Percentiles rank a stretch among this genome's conserved stretches.
Evolutionary conservation across 164 flowering plant genomes (phyloP).

Genomic region (Amborella trichopoda): DNA sequence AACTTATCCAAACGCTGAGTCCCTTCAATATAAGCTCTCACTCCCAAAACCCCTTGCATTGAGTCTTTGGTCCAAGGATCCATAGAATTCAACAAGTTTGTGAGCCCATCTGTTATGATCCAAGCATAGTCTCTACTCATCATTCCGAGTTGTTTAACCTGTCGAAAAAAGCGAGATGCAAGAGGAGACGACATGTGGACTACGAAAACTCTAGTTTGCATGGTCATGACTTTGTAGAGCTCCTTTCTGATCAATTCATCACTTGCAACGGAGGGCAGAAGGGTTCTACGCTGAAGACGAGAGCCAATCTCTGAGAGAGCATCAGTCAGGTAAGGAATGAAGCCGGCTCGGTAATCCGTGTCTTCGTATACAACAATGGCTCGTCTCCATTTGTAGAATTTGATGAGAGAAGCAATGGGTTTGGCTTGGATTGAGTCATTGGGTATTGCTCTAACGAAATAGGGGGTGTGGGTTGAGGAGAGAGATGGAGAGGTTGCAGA

Average conservation of each 20-base stretch:
- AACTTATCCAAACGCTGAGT: constrained; percentile 14
- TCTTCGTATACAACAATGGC: constrained; percentile 8
- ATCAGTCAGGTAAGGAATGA: constrained; percentile 9
- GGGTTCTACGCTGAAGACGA: not conserved
- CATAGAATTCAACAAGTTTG: constrained; percentile 5
- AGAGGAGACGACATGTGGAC: constrained; percentile 1
- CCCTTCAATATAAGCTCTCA: constrained; percentile 15
- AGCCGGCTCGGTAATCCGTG: constrained; percentile 6
- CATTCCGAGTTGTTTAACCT: not conserved
- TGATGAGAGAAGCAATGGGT: constrained; percentile 9
- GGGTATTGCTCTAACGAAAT: constrained; percentile 8
- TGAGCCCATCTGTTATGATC: constrained; percentile 19
- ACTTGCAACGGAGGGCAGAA: constrained; percentile 1
- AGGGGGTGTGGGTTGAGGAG: constrained; percentile 5
- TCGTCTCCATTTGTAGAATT: constrained; percentile 9
- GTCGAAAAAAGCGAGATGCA: not conserved
- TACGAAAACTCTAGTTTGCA: constrained; percentile 3
- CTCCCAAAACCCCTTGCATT: constrained; percentile 37
- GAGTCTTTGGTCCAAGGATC: constrained; percentile 9
- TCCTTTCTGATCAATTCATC: not conserved
- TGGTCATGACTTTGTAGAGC: constrained; percentile 6
- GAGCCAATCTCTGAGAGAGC: constrained; percentile 1
- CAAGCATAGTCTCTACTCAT: constrained; percentile 1
- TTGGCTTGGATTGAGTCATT: constrained; percentile 2
- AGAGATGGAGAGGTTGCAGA: constrained; percentile 3